These are phyloP conservation scores for Yarrowia sp. DNA, from an alignment of 805 yeast species.

Conservation along the genomic window DNA sequence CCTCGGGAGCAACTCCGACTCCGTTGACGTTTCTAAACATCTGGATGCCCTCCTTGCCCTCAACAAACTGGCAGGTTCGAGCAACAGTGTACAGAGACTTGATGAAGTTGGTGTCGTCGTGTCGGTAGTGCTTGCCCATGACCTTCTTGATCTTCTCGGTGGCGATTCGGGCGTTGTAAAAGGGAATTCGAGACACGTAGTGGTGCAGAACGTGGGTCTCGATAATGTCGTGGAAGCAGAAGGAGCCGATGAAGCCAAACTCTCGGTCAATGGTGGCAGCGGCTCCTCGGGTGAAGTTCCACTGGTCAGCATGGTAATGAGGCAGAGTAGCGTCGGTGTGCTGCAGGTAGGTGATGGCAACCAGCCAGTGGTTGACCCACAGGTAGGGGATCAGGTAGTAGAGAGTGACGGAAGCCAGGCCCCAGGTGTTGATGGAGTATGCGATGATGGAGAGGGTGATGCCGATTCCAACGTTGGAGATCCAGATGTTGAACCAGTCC, in stretches of 20 bases:
- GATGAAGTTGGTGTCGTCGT: slow-evolving; percentile 70
- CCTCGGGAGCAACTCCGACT: slow-evolving; percentile 42
- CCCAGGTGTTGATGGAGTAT: slow-evolving; percentile 59
- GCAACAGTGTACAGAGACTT: slow-evolving; percentile 53
- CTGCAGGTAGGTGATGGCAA: slow-evolving; percentile 78
- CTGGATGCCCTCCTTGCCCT: slow-evolving; percentile 59
- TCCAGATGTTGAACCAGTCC: slow-evolving; percentile 67
- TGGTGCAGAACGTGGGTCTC: slow-evolving; percentile 90
- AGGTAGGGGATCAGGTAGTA: slow-evolving; percentile 76
- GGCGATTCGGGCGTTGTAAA: slow-evolving; percentile 73
- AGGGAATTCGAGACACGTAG: slow-evolving; percentile 78
- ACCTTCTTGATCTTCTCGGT: slow-evolving; percentile 74
- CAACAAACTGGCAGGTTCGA: slow-evolving; percentile 69
- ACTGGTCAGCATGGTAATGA: slow-evolving; percentile 68
- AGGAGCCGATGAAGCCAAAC: slow-evolving; percentile 73
- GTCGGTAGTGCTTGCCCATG: slow-evolving; percentile 76
- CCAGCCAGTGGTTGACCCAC: slow-evolving; percentile 87
- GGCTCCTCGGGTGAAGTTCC: slow-evolving; percentile 83
- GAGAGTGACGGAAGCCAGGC: slow-evolving; percentile 58
- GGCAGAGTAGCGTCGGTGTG: slow-evolving; percentile 79
- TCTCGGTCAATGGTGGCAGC: slow-evolving; percentile 85
- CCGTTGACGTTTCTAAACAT: slow-evolving; percentile 75
- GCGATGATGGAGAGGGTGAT: slow-evolving; percentile 52
- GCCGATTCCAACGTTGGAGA: slow-evolving; percentile 70
- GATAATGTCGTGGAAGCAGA: slow-evolving; percentile 81